These are phyloP conservation scores for Pseudocercospora vitis DNA, from an alignment of 2,329 filamentous ascomycete genomes.

Conservation along the genomic window DNA sequence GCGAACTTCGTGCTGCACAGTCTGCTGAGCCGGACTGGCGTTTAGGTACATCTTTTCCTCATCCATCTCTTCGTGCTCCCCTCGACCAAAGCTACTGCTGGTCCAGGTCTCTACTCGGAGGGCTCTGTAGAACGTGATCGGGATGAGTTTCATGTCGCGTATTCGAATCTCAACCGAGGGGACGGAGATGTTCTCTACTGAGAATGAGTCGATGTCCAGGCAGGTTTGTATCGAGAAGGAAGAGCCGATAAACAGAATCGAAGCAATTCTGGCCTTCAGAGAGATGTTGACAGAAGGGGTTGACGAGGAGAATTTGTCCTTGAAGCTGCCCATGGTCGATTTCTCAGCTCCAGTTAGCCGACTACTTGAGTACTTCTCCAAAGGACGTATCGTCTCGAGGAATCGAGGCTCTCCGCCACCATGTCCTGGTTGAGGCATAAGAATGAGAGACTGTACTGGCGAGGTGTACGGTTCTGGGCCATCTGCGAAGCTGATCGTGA, in stretches of 20 bases:
- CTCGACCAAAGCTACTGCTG: not conserved
- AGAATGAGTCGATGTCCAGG: constrained; percentile 3
- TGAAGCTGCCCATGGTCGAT: constrained; percentile 5
- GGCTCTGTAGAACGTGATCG: not conserved
- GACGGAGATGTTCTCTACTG: not conserved
- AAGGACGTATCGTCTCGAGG: not conserved
- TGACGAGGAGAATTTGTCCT: constrained; percentile 11
- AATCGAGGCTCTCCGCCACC: not conserved
- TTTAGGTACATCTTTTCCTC: constrained; percentile 6
- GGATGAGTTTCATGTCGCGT: not conserved
- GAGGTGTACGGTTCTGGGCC: constrained; percentile 4
- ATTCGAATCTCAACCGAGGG: not conserved
- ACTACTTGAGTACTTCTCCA: constrained; percentile 6
- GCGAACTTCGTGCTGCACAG: not conserved
- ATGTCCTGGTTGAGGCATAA: not conserved
- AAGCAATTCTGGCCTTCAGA: not conserved
- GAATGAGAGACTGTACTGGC: not conserved
- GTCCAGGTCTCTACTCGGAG: not conserved
- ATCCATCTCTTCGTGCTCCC: constrained; percentile 7
- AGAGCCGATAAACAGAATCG: not conserved
- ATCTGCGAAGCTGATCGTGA: not conserved
- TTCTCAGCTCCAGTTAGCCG: constrained; percentile 3
- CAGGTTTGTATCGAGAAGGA: constrained; percentile 1
- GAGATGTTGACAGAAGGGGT: constrained; percentile 8
- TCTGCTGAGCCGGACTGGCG: not conserved